Percentiles rank a stretch among this genome's conserved stretches.
These are phyloP conservation scores for Eucalyptus victrix DNA, from an alignment of 345 rosid genomes.

Conservation along the genomic window DNA sequence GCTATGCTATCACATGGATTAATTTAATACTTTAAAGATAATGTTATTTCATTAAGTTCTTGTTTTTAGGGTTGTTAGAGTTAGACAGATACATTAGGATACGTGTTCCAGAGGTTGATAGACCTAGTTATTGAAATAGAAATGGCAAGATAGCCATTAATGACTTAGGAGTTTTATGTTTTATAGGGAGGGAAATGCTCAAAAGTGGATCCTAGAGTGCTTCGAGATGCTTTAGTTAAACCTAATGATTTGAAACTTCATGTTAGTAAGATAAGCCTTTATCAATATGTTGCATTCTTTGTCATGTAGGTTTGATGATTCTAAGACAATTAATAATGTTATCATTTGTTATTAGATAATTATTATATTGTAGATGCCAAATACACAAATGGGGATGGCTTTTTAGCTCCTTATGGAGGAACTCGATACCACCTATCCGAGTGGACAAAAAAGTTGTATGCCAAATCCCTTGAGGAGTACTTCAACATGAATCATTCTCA, in stretches of 20 bases:
- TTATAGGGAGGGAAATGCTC: background rate
- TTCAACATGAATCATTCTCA: background rate
- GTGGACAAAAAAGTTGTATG: background rate
- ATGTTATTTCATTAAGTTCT: background rate
- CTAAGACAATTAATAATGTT: background rate
- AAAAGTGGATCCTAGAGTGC: too few species aligned
- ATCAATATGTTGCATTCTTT: background rate
- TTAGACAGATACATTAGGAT: too few species aligned
- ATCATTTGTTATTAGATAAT: background rate
- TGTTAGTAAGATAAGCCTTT: background rate
- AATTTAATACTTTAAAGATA: too few species aligned
- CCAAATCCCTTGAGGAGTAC: background rate
- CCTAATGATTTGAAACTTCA: background rate
- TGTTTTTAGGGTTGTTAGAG: background rate
- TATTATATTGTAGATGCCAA: background rate
- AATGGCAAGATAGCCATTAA: background rate
- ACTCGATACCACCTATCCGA: background rate
- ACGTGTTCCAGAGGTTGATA: background rate
- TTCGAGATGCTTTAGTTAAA: background rate
- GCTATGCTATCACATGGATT: background rate
- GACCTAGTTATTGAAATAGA: background rate
- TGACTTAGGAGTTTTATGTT: too few species aligned
- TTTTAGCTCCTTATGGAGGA: background rate
- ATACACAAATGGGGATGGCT: background rate
- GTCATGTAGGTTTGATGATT: background rate